Base-by-base conservation (phyloP, 1,284 basidiomycete genomes). In the Papiliotrema nemorosa region DNA sequence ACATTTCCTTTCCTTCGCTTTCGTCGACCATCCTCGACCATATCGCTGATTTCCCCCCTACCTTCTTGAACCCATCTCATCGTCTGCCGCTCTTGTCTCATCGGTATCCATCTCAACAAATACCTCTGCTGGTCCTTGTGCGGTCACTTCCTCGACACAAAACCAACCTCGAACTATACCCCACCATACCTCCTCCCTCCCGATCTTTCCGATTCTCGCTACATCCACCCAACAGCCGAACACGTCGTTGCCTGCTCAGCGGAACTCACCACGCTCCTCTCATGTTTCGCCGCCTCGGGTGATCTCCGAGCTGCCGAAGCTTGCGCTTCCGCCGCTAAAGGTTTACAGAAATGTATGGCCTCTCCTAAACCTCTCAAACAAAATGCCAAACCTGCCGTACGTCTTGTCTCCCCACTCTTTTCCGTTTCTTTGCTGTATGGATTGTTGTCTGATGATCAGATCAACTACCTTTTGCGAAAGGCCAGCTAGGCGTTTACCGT, bases 211-310 rank as follows among this genome's bases (percentile, higher is more conserved):
- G 35, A 20, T 37, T 18, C 7, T 37, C 12, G 13, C 20, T 14
- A 43, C 5, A 5, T 27, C 5, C 41, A 5, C 31, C 41, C 20
- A 43, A 9, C 14, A 16, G 12, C 44, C 18, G 33, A 18, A 21
- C 74, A 79, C 41, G 76, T 79, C 39, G 82, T 81, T 43, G 79
- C 87, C 54, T 91, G 90, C 69, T 83, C 83, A 14, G 76, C 82
- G 24, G 86, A 92, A 72, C 80, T 96, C 52, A 80, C 85, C 12
- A 77, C 83, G 46, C 88, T 97, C 84, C 82, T 97, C 34, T 84
- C 85, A 41, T 97, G 92, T 76, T 94, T 90, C 88, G 89, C 91
- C n/a, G 84, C 86, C 16, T 81, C 83, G 3, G 78, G 79, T 27
- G 90, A 96, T 71, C 58, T 87, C 27, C 79, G 81, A 60, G 84